phyloP scores from a whole-genome alignment of 805 yeast species.

The Candida railenensis region DNA sequence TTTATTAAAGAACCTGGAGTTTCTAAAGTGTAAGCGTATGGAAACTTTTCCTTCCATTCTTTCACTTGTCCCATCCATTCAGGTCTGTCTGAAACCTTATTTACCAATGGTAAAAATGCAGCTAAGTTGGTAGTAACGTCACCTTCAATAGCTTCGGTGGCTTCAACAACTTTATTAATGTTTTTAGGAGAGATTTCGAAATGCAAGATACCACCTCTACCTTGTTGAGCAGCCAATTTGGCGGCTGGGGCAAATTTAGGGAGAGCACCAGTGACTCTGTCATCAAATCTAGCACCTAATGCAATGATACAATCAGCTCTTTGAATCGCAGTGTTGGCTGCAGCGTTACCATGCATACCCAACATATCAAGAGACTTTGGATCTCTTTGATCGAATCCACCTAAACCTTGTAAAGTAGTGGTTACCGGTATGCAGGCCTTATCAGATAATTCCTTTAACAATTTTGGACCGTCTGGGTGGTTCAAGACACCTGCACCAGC shows the following conservation, averaged over 20 bases:
- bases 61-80: conserved; percentile 77
- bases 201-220: conserved; percentile 94
- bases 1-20: conserved; percentile 78
- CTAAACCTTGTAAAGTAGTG: conserved; percentile 90
- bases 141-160: conserved; percentile 96
- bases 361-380: conserved; percentile 91
- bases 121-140: conserved; percentile 82
- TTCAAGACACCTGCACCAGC: conserved; percentile 91
- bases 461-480: conserved; percentile 73
- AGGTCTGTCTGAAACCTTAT: conserved; percentile 62
- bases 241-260: conserved; percentile 93
- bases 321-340: conserved; percentile 94
- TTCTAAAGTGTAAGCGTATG: conserved; percentile 79
- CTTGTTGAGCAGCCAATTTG: conserved; percentile 79
- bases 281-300: conserved; percentile 96
- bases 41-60: conserved; percentile 84
- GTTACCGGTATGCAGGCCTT: conserved; percentile 95
- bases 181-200: conserved; percentile 96
- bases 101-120: conserved; percentile 67
- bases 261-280: conserved; percentile 90
- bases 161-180: conserved; percentile 95
- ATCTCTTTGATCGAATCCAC: conserved; percentile 91
- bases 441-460: conserved; percentile 81
- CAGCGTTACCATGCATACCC: conserved; percentile 98
- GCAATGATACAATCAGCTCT: conserved; percentile 91